A percentile compares a stretch with the other conserved stretches of the same genome.
Conservation (phyloP, 768 basidiomycete genomes). For the Panaeolus papilionaceus region DNA sequence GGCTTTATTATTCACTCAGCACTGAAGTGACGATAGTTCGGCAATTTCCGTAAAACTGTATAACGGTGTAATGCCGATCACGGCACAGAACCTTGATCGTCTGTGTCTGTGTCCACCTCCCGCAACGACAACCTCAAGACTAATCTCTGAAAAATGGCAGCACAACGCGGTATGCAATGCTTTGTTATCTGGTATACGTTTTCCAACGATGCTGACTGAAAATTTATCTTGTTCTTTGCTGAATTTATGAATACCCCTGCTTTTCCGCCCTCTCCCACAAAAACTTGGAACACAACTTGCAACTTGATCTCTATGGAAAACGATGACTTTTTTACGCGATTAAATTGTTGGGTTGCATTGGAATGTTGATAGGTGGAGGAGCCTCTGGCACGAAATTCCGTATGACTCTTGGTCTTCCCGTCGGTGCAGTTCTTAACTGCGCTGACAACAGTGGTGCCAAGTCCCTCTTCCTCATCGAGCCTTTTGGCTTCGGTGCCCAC, state of each 20-base stretch:
- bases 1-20: too few relatives aligned
- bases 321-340: background rate
- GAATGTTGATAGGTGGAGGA: conserved; percentile 48
- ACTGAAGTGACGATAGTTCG: background rate
- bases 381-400: conserved; percentile 96
- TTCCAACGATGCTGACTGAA: background rate
- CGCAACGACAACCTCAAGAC: conserved; percentile 14
- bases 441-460: conserved; percentile 99
- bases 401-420: conserved; percentile 92
- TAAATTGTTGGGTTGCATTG: background rate
- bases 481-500: conserved; percentile 94
- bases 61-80: conserved; percentile 3
- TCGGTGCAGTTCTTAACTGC: conserved; percentile 95
- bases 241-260: background rate
- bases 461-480: conserved; percentile 93
- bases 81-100: conserved; percentile 14
- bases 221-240: background rate
- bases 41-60: conserved; percentile 12
- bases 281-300: background rate
- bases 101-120: conserved; percentile 6
- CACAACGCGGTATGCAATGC: conserved; percentile 10
- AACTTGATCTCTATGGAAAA: background rate
- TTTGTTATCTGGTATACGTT: conserved; percentile 4
- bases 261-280: background rate
- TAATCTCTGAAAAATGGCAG: conserved; percentile 15